Evolutionary conservation across 2,329 filamentous ascomycete genomes (phyloP).

Genomic region (Coniochaeta sp.): DNA sequence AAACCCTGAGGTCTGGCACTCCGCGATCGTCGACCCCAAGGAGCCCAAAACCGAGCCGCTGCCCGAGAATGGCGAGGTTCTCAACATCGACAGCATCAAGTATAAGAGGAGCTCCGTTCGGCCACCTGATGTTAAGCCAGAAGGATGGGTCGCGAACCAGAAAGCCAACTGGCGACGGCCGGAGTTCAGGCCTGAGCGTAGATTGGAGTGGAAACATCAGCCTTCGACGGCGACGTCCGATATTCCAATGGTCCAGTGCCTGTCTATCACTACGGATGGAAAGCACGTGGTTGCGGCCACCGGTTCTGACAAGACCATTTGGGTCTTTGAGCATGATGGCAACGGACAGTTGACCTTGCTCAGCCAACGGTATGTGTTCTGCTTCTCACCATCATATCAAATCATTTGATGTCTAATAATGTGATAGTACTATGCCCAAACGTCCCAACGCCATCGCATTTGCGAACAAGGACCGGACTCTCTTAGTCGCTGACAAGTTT

Average conservation of each 20-base stretch:
- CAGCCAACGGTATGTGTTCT: constrained; percentile 57
- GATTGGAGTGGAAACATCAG: background rate
- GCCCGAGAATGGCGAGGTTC: background rate
- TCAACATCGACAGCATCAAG: background rate
- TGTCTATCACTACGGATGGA: constrained; percentile 57
- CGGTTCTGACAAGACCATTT: constrained; percentile 84
- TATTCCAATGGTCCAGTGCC: constrained; percentile 59
- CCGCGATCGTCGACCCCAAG: background rate
- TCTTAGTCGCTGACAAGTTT: constrained; percentile 89
- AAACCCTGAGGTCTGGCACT: background rate
- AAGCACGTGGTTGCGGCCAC: constrained; percentile 71
- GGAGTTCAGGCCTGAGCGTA: background rate
- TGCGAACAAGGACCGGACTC: constrained; percentile 60
- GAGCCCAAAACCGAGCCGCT: background rate
- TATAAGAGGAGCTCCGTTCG: background rate
- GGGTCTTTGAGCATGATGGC: constrained; percentile 65
- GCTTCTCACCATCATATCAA: constrained; percentile 4
- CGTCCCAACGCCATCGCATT: constrained; percentile 71
- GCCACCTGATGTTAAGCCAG: background rate
- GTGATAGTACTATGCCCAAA: constrained; percentile 72
- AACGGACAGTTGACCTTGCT: constrained; percentile 56
- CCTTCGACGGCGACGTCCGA: constrained; percentile 23
- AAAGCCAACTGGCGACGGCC: background rate
- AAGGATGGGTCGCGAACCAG: background rate
- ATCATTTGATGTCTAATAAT: background rate